Conservation (phyloP, 768 basidiomycete species). For the Mycena floridula region DNA sequence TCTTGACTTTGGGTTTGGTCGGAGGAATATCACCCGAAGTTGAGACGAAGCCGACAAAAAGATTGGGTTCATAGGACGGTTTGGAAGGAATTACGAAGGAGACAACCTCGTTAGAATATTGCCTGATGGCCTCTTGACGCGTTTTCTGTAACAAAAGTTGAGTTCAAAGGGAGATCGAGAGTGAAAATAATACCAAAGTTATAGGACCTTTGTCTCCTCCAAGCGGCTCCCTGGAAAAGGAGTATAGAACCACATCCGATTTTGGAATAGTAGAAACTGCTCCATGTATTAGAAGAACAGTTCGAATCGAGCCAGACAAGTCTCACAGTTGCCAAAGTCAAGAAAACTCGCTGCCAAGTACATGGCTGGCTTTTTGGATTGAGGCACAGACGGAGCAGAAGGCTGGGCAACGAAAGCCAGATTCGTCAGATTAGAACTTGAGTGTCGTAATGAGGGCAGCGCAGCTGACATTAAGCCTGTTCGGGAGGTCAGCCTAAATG, state of each 20-base stretch:
- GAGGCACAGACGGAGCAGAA: slow-evolving; percentile 14
- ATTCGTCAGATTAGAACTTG: slow-evolving; percentile 29
- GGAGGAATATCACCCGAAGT: slow-evolving; percentile 34
- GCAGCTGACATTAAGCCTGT: slow-evolving; percentile 38
- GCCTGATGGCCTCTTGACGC: slow-evolving; percentile 27
- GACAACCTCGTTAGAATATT: slow-evolving; percentile 38
- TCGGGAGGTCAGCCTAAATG: slow-evolving; percentile 2
- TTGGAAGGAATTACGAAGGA: slow-evolving; percentile 35
- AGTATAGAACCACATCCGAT: slow-evolving; percentile 31
- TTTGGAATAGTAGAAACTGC: slow-evolving; percentile 31
- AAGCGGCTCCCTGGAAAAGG: slow-evolving; percentile 18
- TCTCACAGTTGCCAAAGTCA: slow-evolving; percentile 60
- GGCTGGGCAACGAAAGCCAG: slow-evolving; percentile 42
- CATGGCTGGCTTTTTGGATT: slow-evolving; percentile 22
- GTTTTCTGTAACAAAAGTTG: slow-evolving; percentile 20
- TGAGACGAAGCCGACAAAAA: slow-evolving; percentile 47
- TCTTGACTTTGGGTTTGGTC: slow-evolving; percentile 22
- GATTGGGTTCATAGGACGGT: slow-evolving; percentile 17
- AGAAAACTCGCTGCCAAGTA: slow-evolving; percentile 48
- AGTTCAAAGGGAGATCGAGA: too few species aligned
- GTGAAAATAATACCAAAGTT: too few species aligned
- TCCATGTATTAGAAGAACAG: slow-evolving; percentile 1
- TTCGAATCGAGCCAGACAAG: neutral
- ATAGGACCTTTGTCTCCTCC: too few species aligned
- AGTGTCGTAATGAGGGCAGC: slow-evolving; percentile 36